Conservation (phyloP, 2,329 filamentous ascomycete genomes). For the Fusarium sp. region DNA sequence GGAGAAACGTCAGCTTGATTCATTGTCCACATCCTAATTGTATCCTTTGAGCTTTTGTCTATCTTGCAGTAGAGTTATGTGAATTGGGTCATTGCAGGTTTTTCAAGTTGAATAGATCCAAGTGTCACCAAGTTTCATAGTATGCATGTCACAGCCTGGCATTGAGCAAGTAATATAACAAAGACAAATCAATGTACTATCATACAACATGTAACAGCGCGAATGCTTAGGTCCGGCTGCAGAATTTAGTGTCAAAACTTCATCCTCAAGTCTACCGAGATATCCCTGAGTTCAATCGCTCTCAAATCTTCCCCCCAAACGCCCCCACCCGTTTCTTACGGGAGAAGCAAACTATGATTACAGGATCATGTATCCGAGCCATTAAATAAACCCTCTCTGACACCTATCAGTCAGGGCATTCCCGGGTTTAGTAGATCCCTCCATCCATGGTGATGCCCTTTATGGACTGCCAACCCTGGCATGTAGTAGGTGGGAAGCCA, state of each 20-base stretch:
- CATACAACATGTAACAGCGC: conserved; percentile 47
- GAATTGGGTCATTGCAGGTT: background rate
- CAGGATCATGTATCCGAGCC: conserved; percentile 43
- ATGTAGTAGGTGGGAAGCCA: conserved; percentile 34
- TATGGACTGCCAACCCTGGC: conserved; percentile 16
- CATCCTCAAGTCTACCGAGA: conserved; percentile 45
- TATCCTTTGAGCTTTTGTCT: background rate
- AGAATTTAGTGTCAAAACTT: conserved; percentile 42
- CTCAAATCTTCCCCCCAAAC: conserved; percentile 38
- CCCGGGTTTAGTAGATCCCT: conserved; percentile 15
- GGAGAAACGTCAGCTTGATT: conserved; percentile 32
- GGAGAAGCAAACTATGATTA: conserved; percentile 47
- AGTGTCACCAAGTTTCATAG: conserved; percentile 1
- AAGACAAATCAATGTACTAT: conserved; percentile 48
- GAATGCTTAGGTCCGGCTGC: conserved; percentile 28
- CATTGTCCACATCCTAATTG: conserved; percentile 7
- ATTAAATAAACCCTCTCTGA: conserved; percentile 39
- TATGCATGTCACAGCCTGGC: conserved; percentile 27
- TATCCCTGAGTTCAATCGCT: conserved; percentile 41
- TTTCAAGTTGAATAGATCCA: background rate
- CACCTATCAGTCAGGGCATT: conserved; percentile 6
- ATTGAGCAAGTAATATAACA: conserved; percentile 10
- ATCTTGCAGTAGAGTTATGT: background rate
- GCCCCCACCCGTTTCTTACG: conserved; percentile 29
- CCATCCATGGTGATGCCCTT: conserved; percentile 13